Evolutionary conservation across 2,329 filamentous ascomycete species (phyloP).

Genomic region (Cytospora paraplurivora): DNA sequence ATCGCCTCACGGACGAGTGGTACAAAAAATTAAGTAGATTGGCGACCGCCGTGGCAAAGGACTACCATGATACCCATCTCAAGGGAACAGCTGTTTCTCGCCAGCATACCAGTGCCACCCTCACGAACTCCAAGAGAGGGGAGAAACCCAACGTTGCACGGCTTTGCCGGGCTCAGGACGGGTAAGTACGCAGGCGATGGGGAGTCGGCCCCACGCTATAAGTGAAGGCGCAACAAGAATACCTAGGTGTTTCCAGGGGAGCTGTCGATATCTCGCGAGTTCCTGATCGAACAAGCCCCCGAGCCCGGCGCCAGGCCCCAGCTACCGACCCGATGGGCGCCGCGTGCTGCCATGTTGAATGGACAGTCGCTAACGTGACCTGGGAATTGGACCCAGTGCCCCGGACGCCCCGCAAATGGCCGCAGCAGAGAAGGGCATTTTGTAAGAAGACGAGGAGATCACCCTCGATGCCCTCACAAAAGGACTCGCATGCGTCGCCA

Average conservation of each 20-base stretch:
- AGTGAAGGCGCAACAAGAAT: constrained; percentile 1
- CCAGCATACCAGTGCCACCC: constrained; percentile 16
- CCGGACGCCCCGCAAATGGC: constrained; percentile 22
- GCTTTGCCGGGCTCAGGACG: constrained; percentile 17
- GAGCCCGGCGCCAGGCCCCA: constrained; percentile 21
- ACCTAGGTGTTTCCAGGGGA: neutral
- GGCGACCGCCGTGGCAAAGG: constrained; percentile 12
- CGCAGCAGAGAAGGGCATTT: constrained; percentile 5
- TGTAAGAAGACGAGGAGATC: constrained; percentile 5
- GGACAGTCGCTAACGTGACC: constrained; percentile 18
- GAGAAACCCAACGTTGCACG: constrained; percentile 21
- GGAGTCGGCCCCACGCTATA: constrained; percentile 13
- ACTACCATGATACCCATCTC: constrained; percentile 6
- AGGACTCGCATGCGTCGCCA: constrained; percentile 18
- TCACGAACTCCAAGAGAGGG: constrained; percentile 7
- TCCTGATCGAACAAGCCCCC: constrained; percentile 7
- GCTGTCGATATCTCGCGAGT: constrained; percentile 9
- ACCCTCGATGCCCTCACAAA: neutral
- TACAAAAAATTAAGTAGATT: constrained; percentile 8
- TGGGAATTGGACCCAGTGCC: constrained; percentile 21
- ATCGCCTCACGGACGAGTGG: constrained; percentile 6
- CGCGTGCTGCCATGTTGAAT: constrained; percentile 17
- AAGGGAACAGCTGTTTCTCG: constrained; percentile 13
- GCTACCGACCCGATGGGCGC: constrained; percentile 23
- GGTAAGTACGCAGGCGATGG: constrained; percentile 11